These are phyloP conservation scores for Debaryomyces hansenii DNA, from an alignment of 805 yeast species.

Conservation along the genomic window DNA sequence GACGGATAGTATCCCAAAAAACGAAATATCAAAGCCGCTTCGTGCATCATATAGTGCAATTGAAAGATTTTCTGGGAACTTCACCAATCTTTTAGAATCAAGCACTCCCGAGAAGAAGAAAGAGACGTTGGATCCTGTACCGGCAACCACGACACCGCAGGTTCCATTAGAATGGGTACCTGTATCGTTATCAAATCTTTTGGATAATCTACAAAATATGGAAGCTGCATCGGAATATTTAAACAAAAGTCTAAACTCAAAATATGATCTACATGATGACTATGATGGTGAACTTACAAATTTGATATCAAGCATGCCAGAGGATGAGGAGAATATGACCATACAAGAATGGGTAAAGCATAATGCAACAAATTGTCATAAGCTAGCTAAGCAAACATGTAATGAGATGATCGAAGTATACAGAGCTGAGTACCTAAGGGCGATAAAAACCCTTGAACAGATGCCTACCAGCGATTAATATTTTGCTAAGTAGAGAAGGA, in stretches of 20 bases:
- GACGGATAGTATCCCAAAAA: neutral
- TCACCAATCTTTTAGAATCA: conserved; percentile 11
- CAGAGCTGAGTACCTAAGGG: conserved; percentile 49
- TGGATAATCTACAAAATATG: conserved; percentile 21
- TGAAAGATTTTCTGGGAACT: conserved; percentile 7
- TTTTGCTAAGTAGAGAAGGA: too few species aligned
- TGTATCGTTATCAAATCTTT: neutral
- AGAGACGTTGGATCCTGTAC: neutral
- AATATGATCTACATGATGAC: conserved; percentile 55
- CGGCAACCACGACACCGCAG: neutral
- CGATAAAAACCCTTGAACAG: conserved; percentile 41
- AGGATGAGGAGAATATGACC: conserved; percentile 64
- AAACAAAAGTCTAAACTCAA: conserved; percentile 31
- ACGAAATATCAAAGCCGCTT: neutral
- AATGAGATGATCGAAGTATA: conserved; percentile 49
- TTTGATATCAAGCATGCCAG: conserved; percentile 70
- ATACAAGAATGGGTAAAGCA: conserved; percentile 67
- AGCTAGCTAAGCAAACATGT: conserved; percentile 46
- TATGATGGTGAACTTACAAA: conserved; percentile 62
- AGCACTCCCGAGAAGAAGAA: conserved; percentile 13
- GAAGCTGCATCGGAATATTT: conserved; percentile 37
- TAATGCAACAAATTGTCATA: conserved; percentile 55
- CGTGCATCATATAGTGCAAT: neutral
- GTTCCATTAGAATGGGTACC: conserved; percentile 1
- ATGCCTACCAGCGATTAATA: conserved; percentile 26